These are phyloP conservation scores for Beauveria sp. DNA, from an alignment of 2,329 filamentous ascomycete species.

Conservation along the genomic window DNA sequence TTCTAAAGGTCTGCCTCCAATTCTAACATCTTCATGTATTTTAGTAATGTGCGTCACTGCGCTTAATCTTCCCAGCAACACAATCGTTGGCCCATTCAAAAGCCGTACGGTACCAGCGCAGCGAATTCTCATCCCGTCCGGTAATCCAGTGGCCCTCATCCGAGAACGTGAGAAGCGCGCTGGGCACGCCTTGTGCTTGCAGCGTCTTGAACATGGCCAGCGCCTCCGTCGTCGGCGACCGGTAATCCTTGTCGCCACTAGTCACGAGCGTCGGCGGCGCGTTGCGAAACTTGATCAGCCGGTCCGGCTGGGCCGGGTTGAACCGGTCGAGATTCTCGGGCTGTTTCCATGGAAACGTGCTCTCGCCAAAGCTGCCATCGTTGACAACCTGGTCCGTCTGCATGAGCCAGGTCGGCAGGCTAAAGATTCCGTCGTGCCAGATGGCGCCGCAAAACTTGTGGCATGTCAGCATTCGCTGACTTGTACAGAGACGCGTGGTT, in stretches of 20 bases:
- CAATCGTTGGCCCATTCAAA: conserved; percentile 59
- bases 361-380: conserved; percentile 34
- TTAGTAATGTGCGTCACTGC: conserved; percentile 16
- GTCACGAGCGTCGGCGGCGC: conserved; percentile 62
- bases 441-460: conserved; percentile 25
- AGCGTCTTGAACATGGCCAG: conserved; percentile 66
- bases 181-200: conserved; percentile 59
- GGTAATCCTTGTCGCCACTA: conserved; percentile 63
- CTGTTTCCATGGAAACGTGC: conserved; percentile 35
- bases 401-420: conserved; percentile 22
- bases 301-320: conserved; percentile 38
- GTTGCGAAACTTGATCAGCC: conserved; percentile 52
- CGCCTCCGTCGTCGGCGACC: conserved; percentile 42
- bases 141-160: conserved; percentile 68
- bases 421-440: conserved; percentile 42
- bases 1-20: too few relatives aligned
- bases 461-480: not conserved
- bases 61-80: conserved; percentile 16
- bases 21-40: not conserved
- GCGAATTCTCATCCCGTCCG: conserved; percentile 55
- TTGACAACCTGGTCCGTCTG: conserved; percentile 19
- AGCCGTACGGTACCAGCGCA: conserved; percentile 62
- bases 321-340: conserved; percentile 40
- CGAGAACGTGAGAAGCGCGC: conserved; percentile 63
- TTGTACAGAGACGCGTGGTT: too few relatives aligned